These are phyloP conservation scores for Sicyos edulis DNA, from an alignment of 306 rosid genomes.

Conservation along the genomic window DNA sequence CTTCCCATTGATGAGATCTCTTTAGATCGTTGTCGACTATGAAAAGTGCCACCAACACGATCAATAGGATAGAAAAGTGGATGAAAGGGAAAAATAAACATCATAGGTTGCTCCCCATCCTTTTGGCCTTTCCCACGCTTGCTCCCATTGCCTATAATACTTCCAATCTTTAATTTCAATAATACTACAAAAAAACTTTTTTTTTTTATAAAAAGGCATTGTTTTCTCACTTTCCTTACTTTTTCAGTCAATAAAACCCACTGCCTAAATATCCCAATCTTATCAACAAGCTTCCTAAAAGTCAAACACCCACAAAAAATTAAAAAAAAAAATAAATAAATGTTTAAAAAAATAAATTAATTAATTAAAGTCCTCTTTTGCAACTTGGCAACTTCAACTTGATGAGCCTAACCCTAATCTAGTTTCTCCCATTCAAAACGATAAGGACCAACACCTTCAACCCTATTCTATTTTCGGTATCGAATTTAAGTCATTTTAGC, in stretches of 20 bases:
- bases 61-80: no score
- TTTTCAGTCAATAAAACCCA: conserved; percentile 17
- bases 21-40: no score
- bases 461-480: not conserved
- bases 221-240: conserved; percentile 10
- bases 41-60: no score
- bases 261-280: conserved; percentile 1
- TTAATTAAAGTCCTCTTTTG: conserved; percentile 4
- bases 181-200: not conserved
- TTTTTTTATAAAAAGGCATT: no score
- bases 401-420: conserved; percentile 7
- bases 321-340: no score
- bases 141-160: not conserved
- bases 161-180: not conserved
- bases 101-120: conserved; percentile 16
- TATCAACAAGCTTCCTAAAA: not conserved
- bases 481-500: not conserved
- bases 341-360: no score
- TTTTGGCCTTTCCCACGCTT: conserved; percentile 7
- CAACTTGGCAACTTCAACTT: conserved; percentile 18
- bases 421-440: not conserved
- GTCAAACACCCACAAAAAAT: no score
- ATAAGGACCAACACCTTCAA: not conserved
- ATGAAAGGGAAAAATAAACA: no score
- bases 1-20: no score